A percentile compares a stretch with the other conserved stretches of the same genome.
Evolutionary conservation across 441 rosid genomes (phyloP).

Genomic region (Theobroma grandiflorum): DNA sequence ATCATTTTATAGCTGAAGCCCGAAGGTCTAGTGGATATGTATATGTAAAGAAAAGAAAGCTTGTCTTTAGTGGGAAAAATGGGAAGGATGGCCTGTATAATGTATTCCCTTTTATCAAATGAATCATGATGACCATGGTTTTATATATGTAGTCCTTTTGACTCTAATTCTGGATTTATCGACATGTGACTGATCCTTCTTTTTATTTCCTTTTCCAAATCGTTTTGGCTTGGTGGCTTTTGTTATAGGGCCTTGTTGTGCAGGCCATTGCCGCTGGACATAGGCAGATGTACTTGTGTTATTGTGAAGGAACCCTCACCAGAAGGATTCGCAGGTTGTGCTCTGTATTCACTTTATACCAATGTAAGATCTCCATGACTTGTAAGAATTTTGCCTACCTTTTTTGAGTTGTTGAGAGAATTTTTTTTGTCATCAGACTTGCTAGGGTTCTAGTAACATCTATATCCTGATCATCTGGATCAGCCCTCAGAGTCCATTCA

Average conservation of each 20-base stretch:
- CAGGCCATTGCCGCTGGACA: constrained; percentile 86
- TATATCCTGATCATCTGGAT: not conserved
- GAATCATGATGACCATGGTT: not conserved
- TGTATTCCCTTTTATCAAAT: not conserved
- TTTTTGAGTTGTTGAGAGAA: not conserved
- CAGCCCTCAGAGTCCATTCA: not conserved
- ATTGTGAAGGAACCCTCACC: constrained; percentile 75
- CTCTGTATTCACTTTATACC: constrained; percentile 78
- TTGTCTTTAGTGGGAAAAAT: not conserved
- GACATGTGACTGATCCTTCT: not conserved
- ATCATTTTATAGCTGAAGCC: too few species aligned
- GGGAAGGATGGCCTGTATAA: not conserved
- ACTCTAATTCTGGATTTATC: not conserved
- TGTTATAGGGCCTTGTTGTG: constrained; percentile 75
- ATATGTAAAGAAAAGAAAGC: not conserved
- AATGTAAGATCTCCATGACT: constrained; percentile 53
- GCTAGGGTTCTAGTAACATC: not conserved
- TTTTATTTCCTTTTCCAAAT: not conserved
- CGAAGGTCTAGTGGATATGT: not conserved
- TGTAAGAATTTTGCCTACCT: not conserved
- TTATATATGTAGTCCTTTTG: not conserved
- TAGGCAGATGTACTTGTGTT: constrained; percentile 89
- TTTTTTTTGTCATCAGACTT: not conserved
- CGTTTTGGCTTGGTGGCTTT: constrained; percentile 23
- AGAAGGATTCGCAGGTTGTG: constrained; percentile 58